A percentile compares a stretch with the other conserved stretches of the same genome.
phyloP scores from a whole-genome alignment of 331 rosid species.

The Arachis monticola region DNA sequence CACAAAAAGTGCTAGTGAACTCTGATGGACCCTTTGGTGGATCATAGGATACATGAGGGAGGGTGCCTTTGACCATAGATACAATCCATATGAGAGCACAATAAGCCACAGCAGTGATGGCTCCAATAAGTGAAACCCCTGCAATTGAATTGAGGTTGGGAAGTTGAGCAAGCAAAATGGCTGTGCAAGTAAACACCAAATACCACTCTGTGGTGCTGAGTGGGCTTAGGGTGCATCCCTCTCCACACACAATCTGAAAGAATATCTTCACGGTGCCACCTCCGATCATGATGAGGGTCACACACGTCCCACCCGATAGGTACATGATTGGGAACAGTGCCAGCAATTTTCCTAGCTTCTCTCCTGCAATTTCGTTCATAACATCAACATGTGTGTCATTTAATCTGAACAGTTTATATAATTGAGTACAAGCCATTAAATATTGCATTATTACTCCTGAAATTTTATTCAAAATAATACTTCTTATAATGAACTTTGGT shows the following conservation, averaged over 20 bases:
- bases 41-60: slow-evolving; percentile 42
- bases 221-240: slow-evolving; percentile 33
- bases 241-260: slow-evolving; percentile 53
- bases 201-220: slow-evolving; percentile 63
- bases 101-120: slow-evolving; percentile 62
- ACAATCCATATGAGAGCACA: slow-evolving; percentile 63
- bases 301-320: slow-evolving; percentile 85
- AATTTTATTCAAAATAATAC: not conserved
- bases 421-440: not conserved
- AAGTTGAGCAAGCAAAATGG: slow-evolving; percentile 74
- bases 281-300: slow-evolving; percentile 74
- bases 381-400: not conserved
- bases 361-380: slow-evolving; percentile 52
- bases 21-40: slow-evolving; percentile 44
- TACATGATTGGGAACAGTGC: slow-evolving; percentile 73
- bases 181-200: slow-evolving; percentile 59
- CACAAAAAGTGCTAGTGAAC: slow-evolving; percentile 37
- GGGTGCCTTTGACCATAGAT: slow-evolving; percentile 54
- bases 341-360: slow-evolving; percentile 63
- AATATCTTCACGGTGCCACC: slow-evolving; percentile 75
- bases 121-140: slow-evolving; percentile 72
- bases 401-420: not conserved
- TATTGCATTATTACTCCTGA: not conserved
- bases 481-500: too few species aligned
- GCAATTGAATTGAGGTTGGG: slow-evolving; percentile 81